A percentile compares a stretch with the other conserved stretches of the same genome.
Conservation (phyloP, 1,284 basidiomycete genomes). For the Cryptococcus sp. region DNA sequence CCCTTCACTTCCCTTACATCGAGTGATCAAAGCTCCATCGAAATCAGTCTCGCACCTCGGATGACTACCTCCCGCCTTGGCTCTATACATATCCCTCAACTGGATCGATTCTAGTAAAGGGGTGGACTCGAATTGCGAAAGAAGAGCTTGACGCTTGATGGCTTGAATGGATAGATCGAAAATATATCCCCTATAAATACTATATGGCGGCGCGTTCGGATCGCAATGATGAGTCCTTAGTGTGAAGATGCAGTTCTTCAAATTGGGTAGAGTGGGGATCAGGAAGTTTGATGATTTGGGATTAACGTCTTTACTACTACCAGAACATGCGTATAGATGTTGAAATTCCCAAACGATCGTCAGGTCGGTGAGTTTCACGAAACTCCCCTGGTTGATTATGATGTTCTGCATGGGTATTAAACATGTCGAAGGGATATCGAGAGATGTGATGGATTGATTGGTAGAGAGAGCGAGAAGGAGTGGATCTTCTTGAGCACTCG, state of each 20-base stretch:
- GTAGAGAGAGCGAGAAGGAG: neutral
- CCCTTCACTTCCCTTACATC: neutral
- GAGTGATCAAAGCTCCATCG: neutral
- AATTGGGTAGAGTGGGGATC: neutral
- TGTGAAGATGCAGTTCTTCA: neutral
- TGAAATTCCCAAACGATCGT: neutral
- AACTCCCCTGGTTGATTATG: neutral
- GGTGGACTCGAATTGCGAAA: neutral
- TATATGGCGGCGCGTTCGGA: neutral
- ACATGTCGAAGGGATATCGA: neutral
- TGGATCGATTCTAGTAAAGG: neutral
- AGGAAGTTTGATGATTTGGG: too few relatives aligned
- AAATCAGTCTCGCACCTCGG: neutral
- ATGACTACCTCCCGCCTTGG: neutral
- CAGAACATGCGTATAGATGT: too few relatives aligned
- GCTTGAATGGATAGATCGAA: neutral
- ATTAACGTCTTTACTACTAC: too few relatives aligned
- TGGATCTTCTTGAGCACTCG: neutral
- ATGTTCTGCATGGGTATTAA: too few relatives aligned
- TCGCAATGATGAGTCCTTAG: neutral
- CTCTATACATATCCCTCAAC: neutral
- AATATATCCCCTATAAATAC: neutral
- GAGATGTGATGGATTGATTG: neutral
- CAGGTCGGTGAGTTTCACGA: neutral
- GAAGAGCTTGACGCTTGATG: neutral